Evolutionary conservation across 352 stramenopile species (phyloP).

Genomic region (Phytophthora chlamydospora): DNA sequence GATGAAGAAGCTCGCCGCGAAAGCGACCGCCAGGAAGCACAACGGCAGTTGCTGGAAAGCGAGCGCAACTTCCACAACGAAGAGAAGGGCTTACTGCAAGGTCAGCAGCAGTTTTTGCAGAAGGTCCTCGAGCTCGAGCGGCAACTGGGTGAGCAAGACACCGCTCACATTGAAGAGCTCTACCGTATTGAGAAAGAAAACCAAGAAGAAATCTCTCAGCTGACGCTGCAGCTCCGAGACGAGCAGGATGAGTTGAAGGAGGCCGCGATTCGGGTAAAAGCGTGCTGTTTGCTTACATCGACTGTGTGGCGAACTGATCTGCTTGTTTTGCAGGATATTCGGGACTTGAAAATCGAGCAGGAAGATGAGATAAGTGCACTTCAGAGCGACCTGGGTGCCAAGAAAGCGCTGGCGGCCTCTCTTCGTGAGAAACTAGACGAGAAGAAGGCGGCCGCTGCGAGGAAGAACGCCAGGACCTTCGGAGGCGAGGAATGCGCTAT

Average conservation of each 20-base stretch:
- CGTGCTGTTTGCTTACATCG: background rate
- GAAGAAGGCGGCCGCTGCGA: slow-evolving; percentile 47
- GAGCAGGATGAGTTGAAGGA: slow-evolving; percentile 71
- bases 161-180: slow-evolving; percentile 67
- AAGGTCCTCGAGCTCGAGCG: slow-evolving; percentile 71
- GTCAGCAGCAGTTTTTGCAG: slow-evolving; percentile 65
- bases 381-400: slow-evolving; percentile 57
- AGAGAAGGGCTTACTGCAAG: slow-evolving; percentile 67
- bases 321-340: slow-evolving; percentile 51
- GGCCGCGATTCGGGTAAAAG: slow-evolving; percentile 52
- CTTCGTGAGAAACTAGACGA: slow-evolving; percentile 63
- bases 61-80: slow-evolving; percentile 73
- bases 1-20: slow-evolving; percentile 52
- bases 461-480: slow-evolving; percentile 48
- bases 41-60: slow-evolving; percentile 62
- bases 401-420: slow-evolving; percentile 47
- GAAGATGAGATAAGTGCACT: slow-evolving; percentile 57
- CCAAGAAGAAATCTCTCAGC: slow-evolving; percentile 46
- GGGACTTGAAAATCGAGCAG: slow-evolving; percentile 59
- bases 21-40: slow-evolving; percentile 53
- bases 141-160: slow-evolving; percentile 66
- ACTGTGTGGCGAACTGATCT: background rate
- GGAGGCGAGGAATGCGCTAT: slow-evolving; percentile 64
- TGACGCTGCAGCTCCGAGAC: slow-evolving; percentile 54
- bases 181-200: slow-evolving; percentile 68